phyloP scores from a whole-genome alignment of 2,329 filamentous ascomycete species.

The Aspergillus floridensis region DNA sequence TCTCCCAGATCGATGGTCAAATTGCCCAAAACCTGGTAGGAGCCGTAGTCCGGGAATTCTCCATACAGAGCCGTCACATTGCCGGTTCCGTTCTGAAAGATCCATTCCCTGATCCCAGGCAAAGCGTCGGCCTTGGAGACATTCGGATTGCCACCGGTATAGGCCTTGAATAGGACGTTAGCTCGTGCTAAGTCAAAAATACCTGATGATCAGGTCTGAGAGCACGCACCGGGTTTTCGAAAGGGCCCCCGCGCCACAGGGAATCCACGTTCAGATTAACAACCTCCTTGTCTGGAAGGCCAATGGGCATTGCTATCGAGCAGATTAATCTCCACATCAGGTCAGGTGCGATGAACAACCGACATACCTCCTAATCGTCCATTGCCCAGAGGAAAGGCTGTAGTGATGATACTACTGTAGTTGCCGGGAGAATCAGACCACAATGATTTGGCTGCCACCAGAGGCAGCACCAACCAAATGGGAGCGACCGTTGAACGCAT shows the following conservation, averaged over 20 bases:
- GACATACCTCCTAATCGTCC: slow-evolving; percentile 15
- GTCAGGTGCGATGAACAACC: neutral
- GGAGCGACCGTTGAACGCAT: neutral
- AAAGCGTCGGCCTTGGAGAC: slow-evolving; percentile 17
- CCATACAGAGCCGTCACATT: slow-evolving; percentile 19
- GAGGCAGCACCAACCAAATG: neutral
- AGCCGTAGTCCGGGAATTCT: slow-evolving; percentile 19
- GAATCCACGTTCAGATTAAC: slow-evolving; percentile 27
- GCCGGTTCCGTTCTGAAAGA: slow-evolving; percentile 23
- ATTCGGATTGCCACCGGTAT: slow-evolving; percentile 21
- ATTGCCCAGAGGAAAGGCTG: slow-evolving; percentile 18
- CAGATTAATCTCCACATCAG: neutral
- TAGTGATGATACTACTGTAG: slow-evolving; percentile 9
- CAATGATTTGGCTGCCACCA: slow-evolving; percentile 9
- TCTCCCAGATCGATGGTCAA: slow-evolving; percentile 19
- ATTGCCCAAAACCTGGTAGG: slow-evolving; percentile 24
- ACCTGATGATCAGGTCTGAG: too few relatives aligned
- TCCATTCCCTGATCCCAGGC: slow-evolving; percentile 17
- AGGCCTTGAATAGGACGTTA: slow-evolving; percentile 2
- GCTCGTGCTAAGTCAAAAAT: neutral
- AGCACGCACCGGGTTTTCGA: slow-evolving; percentile 16
- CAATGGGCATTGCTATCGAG: slow-evolving; percentile 19
- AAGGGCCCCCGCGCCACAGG: slow-evolving; percentile 28
- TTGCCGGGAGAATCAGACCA: slow-evolving; percentile 11
- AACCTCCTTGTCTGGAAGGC: slow-evolving; percentile 12